A percentile compares a stretch with the other conserved stretches of the same genome.
Conservation (phyloP, 208 protist species). For the Hexamita inflata region DNA sequence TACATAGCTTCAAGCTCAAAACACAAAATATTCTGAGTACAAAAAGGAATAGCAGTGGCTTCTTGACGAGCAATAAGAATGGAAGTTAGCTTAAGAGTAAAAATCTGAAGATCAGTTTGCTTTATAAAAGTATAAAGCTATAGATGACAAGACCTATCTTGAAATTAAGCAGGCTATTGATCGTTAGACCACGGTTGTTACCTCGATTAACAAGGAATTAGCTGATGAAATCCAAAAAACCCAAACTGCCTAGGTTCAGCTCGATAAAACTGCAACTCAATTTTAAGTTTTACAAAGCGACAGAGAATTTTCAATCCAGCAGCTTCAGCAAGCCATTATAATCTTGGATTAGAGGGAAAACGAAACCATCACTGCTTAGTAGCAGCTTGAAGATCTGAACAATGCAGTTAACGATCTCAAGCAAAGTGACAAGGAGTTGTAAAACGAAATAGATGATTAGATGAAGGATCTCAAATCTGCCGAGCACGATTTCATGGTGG, state of each 20-base stretch:
- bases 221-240: neutral
- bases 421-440: neutral
- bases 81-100: constrained; percentile 22
- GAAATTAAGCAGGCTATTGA: neutral
- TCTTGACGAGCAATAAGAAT: constrained; percentile 1
- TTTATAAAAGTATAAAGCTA: constrained; percentile 21
- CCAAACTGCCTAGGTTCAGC: neutral
- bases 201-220: neutral
- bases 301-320: neutral
- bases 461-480: neutral
- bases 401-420: neutral
- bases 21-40: neutral
- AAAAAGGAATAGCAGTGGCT: constrained; percentile 11
- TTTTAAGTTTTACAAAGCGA: neutral
- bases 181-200: neutral
- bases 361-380: neutral
- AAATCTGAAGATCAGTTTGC: constrained; percentile 5
- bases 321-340: neutral
- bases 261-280: constrained; percentile 7
- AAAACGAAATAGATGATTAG: neutral
- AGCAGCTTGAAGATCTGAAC: neutral
- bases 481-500: neutral
- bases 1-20: neutral
- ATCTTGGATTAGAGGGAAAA: neutral
- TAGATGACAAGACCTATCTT: neutral